Base-by-base conservation (phyloP, 345 rosid genomes). In the Xanthoceras sorbifolium region DNA sequence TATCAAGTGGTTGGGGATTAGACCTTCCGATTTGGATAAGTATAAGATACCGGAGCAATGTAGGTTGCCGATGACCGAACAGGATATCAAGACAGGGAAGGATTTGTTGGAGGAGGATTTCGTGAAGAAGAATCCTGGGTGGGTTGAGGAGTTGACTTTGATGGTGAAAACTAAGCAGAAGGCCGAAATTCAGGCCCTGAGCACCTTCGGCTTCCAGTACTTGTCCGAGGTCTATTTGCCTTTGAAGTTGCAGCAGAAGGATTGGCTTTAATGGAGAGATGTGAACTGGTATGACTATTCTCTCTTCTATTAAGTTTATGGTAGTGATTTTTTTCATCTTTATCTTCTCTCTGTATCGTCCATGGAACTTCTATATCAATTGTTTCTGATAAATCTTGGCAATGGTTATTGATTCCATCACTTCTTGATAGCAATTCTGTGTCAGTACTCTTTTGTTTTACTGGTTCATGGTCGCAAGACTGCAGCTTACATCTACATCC, bases 171-270 rank as follows among this genome's bases (percentile, higher is more conserved):
- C 97, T 0, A 95, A 91, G 83, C 97, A 95, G 84, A 95, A 95
- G 89, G 98, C 99, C 69, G 99, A 95, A 83, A 95, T 93, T 88
- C 99, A 95, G 89, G 99, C 99, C 3, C 75, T 95, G 92, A 95
- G 99, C 72, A 68, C 98, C 3, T 95, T 93, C 6, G 99, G 98
- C 79, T 95, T 95, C 79, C 99, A 96, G 85, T 96, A 96, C 76
- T 85, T 96, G 78, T 90, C 99, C 14, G 93, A 96, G 86, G 99
- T 96, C 82, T 96, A 96, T 82, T 81, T 96, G 87, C 98, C 99
- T 11, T 76, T 96, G 83, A 96, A 96, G 85, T 85, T 93, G 91
- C 99, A 93, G 90, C 98, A 96, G 89, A 90, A 90, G 80, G 98
- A 95, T 78, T 93, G 99, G 98, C 90, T 93, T 36, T 96, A 85